These are phyloP conservation scores for Russula foetens DNA, from an alignment of 768 basidiomycete species.

Conservation along the genomic window DNA sequence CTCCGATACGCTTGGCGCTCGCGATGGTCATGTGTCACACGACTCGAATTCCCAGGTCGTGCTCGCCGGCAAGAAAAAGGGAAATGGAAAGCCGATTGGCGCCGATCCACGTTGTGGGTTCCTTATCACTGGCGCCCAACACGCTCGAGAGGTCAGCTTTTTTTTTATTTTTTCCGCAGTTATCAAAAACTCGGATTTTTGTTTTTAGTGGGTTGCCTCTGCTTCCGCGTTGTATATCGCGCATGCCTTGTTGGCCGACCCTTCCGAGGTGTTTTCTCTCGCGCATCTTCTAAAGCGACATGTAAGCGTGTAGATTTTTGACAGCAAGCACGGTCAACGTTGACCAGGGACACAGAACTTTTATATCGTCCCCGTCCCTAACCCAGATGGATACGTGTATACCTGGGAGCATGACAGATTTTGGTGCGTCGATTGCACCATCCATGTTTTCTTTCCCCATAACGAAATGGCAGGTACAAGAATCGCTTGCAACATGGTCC, in stretches of 20 bases:
- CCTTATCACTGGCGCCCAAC: slow-evolving; percentile 64
- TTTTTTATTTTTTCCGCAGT: not conserved
- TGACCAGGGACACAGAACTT: slow-evolving; percentile 38
- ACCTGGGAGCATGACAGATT: slow-evolving; percentile 64
- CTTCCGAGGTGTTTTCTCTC: slow-evolving; percentile 39
- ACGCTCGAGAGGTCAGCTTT: slow-evolving; percentile 59
- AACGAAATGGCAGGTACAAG: slow-evolving; percentile 45
- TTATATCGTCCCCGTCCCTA: slow-evolving; percentile 57
- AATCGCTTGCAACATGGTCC: slow-evolving; percentile 51
- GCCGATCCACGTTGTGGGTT: slow-evolving; percentile 41
- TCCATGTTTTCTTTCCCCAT: not conserved
- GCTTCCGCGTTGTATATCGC: slow-evolving; percentile 64
- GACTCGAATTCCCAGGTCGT: slow-evolving; percentile 7
- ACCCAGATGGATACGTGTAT: slow-evolving; percentile 68
- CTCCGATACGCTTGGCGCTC: not conserved
- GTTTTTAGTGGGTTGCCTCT: slow-evolving; percentile 67
- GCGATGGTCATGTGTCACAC: slow-evolving; percentile 1
- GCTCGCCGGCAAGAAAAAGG: slow-evolving; percentile 12
- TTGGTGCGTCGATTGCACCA: slow-evolving; percentile 33
- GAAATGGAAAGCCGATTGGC: slow-evolving; percentile 2
- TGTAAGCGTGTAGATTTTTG: slow-evolving; percentile 26
- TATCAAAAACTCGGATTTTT: too few species aligned
- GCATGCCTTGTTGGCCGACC: slow-evolving; percentile 54
- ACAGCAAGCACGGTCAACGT: not conserved
- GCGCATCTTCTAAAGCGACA: slow-evolving; percentile 43